phyloP scores from a whole-genome alignment of 1,139 yeast genomes.

The Hansenula sp. region DNA sequence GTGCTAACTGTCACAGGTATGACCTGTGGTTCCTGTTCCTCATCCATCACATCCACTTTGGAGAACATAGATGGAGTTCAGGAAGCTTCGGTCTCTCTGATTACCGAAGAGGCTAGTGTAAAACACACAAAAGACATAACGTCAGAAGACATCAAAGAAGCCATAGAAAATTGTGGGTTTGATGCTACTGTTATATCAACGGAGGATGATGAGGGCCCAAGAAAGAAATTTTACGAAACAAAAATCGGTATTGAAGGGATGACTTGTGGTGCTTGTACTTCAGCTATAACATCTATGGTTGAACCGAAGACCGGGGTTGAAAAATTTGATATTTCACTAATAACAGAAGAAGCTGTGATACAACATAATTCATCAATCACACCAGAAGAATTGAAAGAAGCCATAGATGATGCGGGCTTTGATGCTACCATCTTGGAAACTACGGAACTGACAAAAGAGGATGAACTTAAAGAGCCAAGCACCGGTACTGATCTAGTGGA shows the following conservation, averaged over 20 bases:
- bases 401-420: constrained; percentile 76
- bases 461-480: constrained; percentile 25
- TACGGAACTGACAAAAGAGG: constrained; percentile 30
- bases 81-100: constrained; percentile 57
- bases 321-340: constrained; percentile 55
- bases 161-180: constrained; percentile 76
- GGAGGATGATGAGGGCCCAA: constrained; percentile 3
- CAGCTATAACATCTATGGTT: constrained; percentile 56
- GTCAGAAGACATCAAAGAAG: constrained; percentile 35
- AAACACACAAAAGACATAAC: constrained; percentile 32
- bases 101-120: constrained; percentile 70
- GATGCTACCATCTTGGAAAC: constrained; percentile 42
- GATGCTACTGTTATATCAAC: constrained; percentile 39
- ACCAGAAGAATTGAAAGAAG: constrained; percentile 34
- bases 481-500: constrained; percentile 24
- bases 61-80: constrained; percentile 45
- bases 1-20: constrained; percentile 53
- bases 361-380: constrained; percentile 29
- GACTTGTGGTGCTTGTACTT: constrained; percentile 85
- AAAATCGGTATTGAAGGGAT: constrained; percentile 45
- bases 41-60: constrained; percentile 56
- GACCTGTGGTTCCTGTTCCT: constrained; percentile 86
- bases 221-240: constrained; percentile 6
- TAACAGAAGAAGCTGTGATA: constrained; percentile 70
- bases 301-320: constrained; percentile 34